Evolutionary conservation across 768 basidiomycete genomes (phyloP).

Genomic region (Boletus sensibilis): DNA sequence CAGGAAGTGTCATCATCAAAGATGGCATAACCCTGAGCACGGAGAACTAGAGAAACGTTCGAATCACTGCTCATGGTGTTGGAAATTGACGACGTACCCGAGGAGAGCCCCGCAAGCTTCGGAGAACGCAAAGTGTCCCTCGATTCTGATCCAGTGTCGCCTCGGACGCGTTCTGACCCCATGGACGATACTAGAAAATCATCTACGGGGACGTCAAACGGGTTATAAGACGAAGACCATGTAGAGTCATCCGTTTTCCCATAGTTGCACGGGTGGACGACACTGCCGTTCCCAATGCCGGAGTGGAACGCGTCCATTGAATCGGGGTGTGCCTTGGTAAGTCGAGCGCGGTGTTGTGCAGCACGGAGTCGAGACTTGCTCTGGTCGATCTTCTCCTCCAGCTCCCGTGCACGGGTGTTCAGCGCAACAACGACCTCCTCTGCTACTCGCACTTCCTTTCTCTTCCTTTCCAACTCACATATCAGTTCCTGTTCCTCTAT

Average conservation of each 20-base stretch:
- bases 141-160: conserved; percentile 13
- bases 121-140: conserved; percentile 23
- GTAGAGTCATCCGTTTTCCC: conserved; percentile 17
- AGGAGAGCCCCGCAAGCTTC: conserved; percentile 31
- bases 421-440: conserved; percentile 68
- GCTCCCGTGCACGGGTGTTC: conserved; percentile 63
- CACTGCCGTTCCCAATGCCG: conserved; percentile 3
- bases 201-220: conserved; percentile 28
- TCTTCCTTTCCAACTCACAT: conserved; percentile 52
- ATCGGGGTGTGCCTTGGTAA: conserved; percentile 36
- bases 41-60: conserved; percentile 16
- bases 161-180: conserved; percentile 9
- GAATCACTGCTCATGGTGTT: conserved; percentile 11
- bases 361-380: conserved; percentile 58
- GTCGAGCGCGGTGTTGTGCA: conserved; percentile 59
- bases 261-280: conserved; percentile 6
- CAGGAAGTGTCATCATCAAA: conserved; percentile 43
- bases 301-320: conserved; percentile 10
- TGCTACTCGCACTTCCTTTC: conserved; percentile 51
- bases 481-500: conserved; percentile 45
- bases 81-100: conserved; percentile 31
- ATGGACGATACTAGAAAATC: conserved; percentile 18
- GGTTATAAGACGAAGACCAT: conserved; percentile 32
- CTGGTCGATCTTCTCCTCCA: conserved; percentile 68
- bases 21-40: conserved; percentile 40